A percentile compares a stretch with the other conserved stretches of the same genome.
Evolutionary conservation across 176 grass and related monocot species (phyloP).

Genomic region (Triticum urartu): DNA sequence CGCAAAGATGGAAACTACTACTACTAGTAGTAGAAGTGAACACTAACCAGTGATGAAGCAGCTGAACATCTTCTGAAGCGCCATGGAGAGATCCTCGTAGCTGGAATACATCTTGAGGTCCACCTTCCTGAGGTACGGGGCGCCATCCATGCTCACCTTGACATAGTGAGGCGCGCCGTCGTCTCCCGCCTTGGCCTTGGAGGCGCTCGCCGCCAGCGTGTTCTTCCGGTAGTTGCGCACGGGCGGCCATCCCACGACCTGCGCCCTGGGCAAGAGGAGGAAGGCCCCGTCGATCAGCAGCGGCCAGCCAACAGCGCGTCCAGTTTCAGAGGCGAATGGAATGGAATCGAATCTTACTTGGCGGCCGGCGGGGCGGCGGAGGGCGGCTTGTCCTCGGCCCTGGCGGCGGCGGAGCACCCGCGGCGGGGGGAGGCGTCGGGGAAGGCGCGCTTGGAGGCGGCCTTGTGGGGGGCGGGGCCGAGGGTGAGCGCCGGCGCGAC

Average conservation of each 20-base stretch:
- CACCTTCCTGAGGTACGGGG: conserved; percentile 70
- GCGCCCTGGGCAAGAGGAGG: conserved; percentile 47
- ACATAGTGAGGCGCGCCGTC: conserved; percentile 47
- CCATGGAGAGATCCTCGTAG: conserved; percentile 59
- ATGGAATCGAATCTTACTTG: conserved; percentile 36
- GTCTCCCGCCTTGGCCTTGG: conserved; percentile 39
- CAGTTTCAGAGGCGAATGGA: neutral
- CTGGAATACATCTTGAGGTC: conserved; percentile 65
- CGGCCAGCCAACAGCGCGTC: neutral
- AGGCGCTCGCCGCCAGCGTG: conserved; percentile 48
- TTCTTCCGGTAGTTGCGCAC: conserved; percentile 75
- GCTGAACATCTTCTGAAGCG: conserved; percentile 74
- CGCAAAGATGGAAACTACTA: neutral
- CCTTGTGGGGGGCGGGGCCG: conserved; percentile 14
- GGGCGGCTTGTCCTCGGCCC: conserved; percentile 1
- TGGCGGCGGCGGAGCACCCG: neutral
- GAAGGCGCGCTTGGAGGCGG: conserved; percentile 54
- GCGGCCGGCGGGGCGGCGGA: conserved; percentile 34
- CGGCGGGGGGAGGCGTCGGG: conserved; percentile 17
- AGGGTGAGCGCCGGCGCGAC: conserved; percentile 40
- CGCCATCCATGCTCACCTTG: conserved; percentile 86
- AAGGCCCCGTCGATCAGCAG: neutral
- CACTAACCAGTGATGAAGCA: conserved; percentile 69
- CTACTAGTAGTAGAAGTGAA: no score
- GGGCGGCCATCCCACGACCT: conserved; percentile 82